Base-by-base conservation (phyloP, 495 filamentous ascomycete genomes). In the Hypoxylon cercidicola region DNA sequence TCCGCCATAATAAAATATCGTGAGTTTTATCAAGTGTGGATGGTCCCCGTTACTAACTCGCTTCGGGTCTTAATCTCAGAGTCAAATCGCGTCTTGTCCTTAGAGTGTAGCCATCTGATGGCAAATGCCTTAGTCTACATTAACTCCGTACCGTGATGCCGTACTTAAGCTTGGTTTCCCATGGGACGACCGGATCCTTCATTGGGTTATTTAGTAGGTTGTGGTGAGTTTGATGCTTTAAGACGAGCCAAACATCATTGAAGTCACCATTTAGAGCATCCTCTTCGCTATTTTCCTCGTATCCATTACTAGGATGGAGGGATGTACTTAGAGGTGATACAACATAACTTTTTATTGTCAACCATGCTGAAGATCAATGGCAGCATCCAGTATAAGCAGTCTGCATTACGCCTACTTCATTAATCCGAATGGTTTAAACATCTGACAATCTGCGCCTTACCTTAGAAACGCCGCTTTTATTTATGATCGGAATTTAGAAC, bases 221-320 rank as follows among this genome's bases (percentile, higher is more conserved):
- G n/a, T 46, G 25, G 51, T 70, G 66, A 1, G 61, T 32, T 19
- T 48, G 55, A 25, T 70, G 66, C 11, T 66, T 62, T 2, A 41
- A 19, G 7, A 70, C 66, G 4, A 55, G 66, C 32, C 49, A 62
- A 7, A 70, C 62, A 18, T 62, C 55, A 32, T 56, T 55, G 13
- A 66, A 62, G 1, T 50, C 66, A 32, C 66, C 62, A 47, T 12
- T 48, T 25, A 48, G 44, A 18, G 50, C 13, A 23, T 43, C 51
- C 11, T 30, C 57, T 8, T 45, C 4, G n/a, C 43, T 9, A 12
- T 41, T 23, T 2, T 25, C 10, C 6, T 25, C 21, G 23, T 20
- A 2, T 13, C 44, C 11, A 46, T 15, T 19, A 58, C 40, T 19
- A 44, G 55, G 0, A 58, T 32, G 4, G 21, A 16, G 12, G 49